Conservation (phyloP, 768 basidiomycete genomes). For the Suillus alpinus region DNA sequence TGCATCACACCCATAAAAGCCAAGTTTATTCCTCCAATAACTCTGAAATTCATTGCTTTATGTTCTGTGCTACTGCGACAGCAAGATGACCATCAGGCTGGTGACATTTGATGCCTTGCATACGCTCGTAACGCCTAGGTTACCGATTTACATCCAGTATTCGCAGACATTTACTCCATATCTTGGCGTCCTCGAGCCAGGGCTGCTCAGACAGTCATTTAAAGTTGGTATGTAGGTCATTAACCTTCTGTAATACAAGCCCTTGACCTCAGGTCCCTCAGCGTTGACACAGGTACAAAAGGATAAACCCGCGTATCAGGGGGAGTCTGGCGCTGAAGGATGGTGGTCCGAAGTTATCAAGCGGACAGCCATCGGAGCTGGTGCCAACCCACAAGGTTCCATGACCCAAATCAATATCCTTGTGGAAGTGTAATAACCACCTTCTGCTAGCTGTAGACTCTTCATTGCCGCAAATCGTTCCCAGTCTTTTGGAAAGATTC, state of each 20-base stretch:
- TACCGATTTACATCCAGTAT: slow-evolving; percentile 62
- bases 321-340: slow-evolving; percentile 41
- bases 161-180: slow-evolving; percentile 64
- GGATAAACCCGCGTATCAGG: slow-evolving; percentile 55
- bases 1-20: background rate
- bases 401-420: slow-evolving; percentile 6
- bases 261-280: slow-evolving; percentile 15
- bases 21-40: background rate
- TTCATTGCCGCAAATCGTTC: slow-evolving; percentile 55
- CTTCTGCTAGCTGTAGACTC: slow-evolving; percentile 47
- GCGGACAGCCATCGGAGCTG: slow-evolving; percentile 72
- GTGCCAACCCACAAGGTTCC: slow-evolving; percentile 57
- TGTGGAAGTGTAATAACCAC: slow-evolving; percentile 7
- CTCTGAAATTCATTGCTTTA: background rate
- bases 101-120: slow-evolving; percentile 80
- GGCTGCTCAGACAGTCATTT: slow-evolving; percentile 55
- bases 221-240: slow-evolving; percentile 43
- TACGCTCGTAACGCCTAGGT: slow-evolving; percentile 69
- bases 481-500: slow-evolving; percentile 62
- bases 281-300: slow-evolving; percentile 52
- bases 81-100: slow-evolving; percentile 43
- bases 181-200: slow-evolving; percentile 58
- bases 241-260: background rate
- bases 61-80: background rate
- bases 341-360: slow-evolving; percentile 85